Evolutionary conservation across 305 asterid species (phyloP).

Genomic region (Rubia occidens): DNA sequence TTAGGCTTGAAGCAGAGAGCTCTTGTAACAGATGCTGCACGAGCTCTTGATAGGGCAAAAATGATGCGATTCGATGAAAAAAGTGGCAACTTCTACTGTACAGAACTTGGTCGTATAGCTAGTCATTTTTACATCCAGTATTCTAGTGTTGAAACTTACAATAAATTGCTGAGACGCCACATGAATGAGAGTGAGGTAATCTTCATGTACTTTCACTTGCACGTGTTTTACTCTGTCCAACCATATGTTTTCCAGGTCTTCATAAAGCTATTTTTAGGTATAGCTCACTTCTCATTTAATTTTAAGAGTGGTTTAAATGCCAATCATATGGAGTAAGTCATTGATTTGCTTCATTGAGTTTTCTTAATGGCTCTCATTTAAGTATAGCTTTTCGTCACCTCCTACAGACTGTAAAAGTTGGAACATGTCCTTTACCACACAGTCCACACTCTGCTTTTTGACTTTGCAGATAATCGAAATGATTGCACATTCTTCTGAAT

Average conservation of each 20-base stretch:
- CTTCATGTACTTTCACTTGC: not conserved
- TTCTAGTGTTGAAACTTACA: constrained; percentile 95
- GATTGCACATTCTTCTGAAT: constrained; percentile 97
- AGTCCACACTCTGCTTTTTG: constrained; percentile 2
- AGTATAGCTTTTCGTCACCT: not conserved
- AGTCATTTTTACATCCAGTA: constrained; percentile 97
- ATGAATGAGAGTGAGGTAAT: constrained; percentile 94
- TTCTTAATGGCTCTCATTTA: not conserved
- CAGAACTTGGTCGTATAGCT: constrained; percentile 99
- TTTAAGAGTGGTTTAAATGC: not conserved
- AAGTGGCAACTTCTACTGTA: constrained; percentile 95
- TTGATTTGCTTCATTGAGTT: not conserved
- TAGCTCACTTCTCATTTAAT: not conserved
- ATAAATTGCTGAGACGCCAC: constrained; percentile 80
- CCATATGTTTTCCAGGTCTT: not conserved
- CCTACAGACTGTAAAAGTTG: not conserved
- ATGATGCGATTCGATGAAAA: constrained; percentile 99
- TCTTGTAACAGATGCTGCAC: constrained; percentile 89
- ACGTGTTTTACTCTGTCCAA: not conserved
- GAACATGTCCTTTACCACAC: not conserved
- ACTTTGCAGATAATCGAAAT: constrained; percentile 70
- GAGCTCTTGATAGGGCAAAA: constrained; percentile 95
- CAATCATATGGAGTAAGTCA: not conserved
- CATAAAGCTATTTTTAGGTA: not conserved
- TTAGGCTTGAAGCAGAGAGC: constrained; percentile 87